Conservation (phyloP, 495 filamentous ascomycete species). For the Hypoxylon trugodes region DNA sequence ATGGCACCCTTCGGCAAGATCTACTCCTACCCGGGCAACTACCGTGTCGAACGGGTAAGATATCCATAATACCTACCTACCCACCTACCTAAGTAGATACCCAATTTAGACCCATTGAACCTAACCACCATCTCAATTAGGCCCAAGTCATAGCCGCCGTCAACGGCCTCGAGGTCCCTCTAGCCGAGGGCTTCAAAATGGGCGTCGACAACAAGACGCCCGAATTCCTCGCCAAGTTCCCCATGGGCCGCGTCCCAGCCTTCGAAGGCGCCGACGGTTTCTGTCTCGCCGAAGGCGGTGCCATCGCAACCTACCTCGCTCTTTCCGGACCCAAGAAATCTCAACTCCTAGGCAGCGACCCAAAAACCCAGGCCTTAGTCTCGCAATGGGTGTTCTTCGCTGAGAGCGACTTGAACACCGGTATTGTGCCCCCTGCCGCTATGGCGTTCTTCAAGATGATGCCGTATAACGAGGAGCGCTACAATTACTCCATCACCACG, state of each 20-base stretch:
- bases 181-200: constrained; percentile 51
- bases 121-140: constrained; percentile 44
- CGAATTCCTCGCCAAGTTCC: constrained; percentile 68
- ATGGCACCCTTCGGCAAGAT: constrained; percentile 66
- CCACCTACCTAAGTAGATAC: too few relatives aligned
- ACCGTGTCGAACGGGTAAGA: constrained; percentile 60
- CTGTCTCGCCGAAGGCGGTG: constrained; percentile 59
- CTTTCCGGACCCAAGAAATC: constrained; percentile 58
- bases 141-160: constrained; percentile 60
- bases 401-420: constrained; percentile 54
- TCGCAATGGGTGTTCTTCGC: constrained; percentile 60
- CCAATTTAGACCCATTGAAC: not conserved
- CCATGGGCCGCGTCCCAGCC: constrained; percentile 66
- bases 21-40: constrained; percentile 56
- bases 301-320: constrained; percentile 64
- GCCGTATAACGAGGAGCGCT: constrained; percentile 49
- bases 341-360: constrained; percentile 60
- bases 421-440: constrained; percentile 38
- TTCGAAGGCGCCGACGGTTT: constrained; percentile 64
- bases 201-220: constrained; percentile 57
- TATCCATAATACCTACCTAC: not conserved
- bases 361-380: constrained; percentile 58
- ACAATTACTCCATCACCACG: constrained; percentile 38
- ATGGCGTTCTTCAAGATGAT: constrained; percentile 48
- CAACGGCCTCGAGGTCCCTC: constrained; percentile 57